A percentile compares a stretch with the other conserved stretches of the same genome.
Conservation (phyloP, 352 stramenopile genomes). For the Thraustochytrium striatum region DNA sequence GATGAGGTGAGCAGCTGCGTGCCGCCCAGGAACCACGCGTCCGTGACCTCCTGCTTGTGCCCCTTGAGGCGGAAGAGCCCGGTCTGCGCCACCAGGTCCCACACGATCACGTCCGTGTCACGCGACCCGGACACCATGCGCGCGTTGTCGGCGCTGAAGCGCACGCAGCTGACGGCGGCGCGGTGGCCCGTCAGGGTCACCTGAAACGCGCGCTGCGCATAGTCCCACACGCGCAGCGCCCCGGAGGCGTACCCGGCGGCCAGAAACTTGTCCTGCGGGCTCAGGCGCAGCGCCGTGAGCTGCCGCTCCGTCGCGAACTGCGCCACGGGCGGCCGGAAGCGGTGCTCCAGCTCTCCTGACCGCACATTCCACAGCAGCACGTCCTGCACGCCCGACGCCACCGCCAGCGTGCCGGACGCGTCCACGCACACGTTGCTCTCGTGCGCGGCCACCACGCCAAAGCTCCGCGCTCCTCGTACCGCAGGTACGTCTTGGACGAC, state of each 20-base stretch:
- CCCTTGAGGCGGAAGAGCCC: conserved; percentile 80
- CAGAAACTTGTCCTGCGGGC: conserved; percentile 37
- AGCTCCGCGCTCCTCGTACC: conserved; percentile 79
- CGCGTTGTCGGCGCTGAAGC: conserved; percentile 69
- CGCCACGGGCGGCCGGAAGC: not conserved
- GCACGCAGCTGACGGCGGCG: conserved; percentile 67
- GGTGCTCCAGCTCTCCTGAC: conserved; percentile 43
- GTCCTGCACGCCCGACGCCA: conserved; percentile 78
- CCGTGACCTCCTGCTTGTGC: conserved; percentile 85
- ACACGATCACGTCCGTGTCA: conserved; percentile 88
- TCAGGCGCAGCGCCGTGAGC: conserved; percentile 11
- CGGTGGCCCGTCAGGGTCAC: conserved; percentile 81
- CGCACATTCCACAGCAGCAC: conserved; percentile 85
- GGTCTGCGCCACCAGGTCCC: conserved; percentile 82
- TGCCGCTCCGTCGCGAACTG: not conserved
- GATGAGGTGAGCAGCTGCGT: conserved; percentile 69
- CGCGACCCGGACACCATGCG: conserved; percentile 72
- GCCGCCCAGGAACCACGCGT: conserved; percentile 68
- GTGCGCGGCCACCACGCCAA: conserved; percentile 80
- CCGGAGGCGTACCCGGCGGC: not conserved
- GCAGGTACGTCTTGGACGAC: conserved; percentile 79
- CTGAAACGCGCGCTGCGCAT: conserved; percentile 30
- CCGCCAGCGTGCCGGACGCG: conserved; percentile 71
- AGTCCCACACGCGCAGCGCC: conserved; percentile 52
- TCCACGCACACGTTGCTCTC: conserved; percentile 81